phyloP scores from a whole-genome alignment of 768 basidiomycete species.

The Clathrus columnatus region DNA sequence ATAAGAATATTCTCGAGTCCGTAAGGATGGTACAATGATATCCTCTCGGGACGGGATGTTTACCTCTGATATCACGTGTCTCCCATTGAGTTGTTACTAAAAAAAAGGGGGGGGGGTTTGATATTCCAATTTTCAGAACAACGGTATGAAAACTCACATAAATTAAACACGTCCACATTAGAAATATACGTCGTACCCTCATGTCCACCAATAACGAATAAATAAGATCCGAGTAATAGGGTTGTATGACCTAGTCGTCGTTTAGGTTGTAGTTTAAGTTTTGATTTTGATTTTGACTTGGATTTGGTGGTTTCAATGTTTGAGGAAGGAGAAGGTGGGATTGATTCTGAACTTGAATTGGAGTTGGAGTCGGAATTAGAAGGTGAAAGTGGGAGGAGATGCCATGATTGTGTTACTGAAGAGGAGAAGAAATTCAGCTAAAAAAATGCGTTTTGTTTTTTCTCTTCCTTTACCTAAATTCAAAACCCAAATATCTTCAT shows the following conservation, averaged over 20 bases:
- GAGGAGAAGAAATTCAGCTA: too few species aligned
- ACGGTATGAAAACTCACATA: conserved; percentile 41
- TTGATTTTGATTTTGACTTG: conserved; percentile 25
- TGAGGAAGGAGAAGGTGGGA: background rate
- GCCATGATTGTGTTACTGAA: too few species aligned
- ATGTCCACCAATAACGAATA: conserved; percentile 86
- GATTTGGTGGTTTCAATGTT: conserved; percentile 17
- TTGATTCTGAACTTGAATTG: conserved; percentile 8
- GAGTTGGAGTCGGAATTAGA: conserved; percentile 26
- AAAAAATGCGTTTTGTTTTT: too few species aligned
- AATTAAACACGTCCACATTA: conserved; percentile 77
- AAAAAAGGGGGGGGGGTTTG: background rate
- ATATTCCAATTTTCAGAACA: background rate
- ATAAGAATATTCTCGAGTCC: conserved; percentile 77
- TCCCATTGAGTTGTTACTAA: conserved; percentile 83
- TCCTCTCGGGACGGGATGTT: conserved; percentile 63
- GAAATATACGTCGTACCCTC: conserved; percentile 61
- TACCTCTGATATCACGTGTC: conserved; percentile 55
- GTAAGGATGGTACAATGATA: conserved; percentile 79
- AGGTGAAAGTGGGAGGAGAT: background rate
- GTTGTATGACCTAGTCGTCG: conserved; percentile 77
- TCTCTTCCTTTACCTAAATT: too few species aligned
- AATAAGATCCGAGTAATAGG: conserved; percentile 85
- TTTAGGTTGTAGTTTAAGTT: conserved; percentile 31
- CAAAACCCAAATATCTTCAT: conserved; percentile 81